Conservation (phyloP, 2,329 filamentous ascomycete genomes). For the Claviceps maximensis region DNA sequence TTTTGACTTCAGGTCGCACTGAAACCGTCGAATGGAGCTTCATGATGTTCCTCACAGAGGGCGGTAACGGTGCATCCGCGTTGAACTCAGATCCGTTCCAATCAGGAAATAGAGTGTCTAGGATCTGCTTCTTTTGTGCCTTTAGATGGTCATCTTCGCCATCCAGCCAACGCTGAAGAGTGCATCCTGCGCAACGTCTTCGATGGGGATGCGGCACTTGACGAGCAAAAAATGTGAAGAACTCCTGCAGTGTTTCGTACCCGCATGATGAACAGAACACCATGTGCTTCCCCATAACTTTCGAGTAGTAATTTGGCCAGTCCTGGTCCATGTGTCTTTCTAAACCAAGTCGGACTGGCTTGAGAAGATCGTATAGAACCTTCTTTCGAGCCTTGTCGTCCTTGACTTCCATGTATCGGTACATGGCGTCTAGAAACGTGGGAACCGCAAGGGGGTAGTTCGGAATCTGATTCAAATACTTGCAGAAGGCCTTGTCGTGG, state of each 20-base stretch:
- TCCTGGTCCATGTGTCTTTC: slow-evolving; percentile 10
- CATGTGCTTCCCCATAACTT: slow-evolving; percentile 12
- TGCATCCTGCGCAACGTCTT: slow-evolving; percentile 19
- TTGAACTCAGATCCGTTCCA: slow-evolving; percentile 18
- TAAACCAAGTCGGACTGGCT: slow-evolving; percentile 17
- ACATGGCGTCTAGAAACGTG: slow-evolving; percentile 20
- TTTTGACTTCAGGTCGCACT: slow-evolving; percentile 4
- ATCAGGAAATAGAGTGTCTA: slow-evolving; percentile 14
- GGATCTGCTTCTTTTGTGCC: slow-evolving; percentile 5
- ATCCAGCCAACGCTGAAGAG: slow-evolving; percentile 17
- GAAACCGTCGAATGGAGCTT: slow-evolving; percentile 9
- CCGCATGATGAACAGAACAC: slow-evolving; percentile 23
- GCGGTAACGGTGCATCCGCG: slow-evolving; percentile 17
- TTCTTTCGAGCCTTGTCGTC: slow-evolving; percentile 6
- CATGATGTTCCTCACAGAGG: slow-evolving; percentile 10
- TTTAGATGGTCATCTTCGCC: slow-evolving; percentile 18
- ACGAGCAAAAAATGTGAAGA: slow-evolving; percentile 12
- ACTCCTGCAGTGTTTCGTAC: slow-evolving; percentile 18
- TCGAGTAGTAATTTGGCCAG: slow-evolving; percentile 13
- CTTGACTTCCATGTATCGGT: slow-evolving; percentile 11
- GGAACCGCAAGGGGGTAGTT: slow-evolving; percentile 16
- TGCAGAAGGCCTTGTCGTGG: slow-evolving; percentile 16
- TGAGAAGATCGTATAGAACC: slow-evolving; percentile 20
- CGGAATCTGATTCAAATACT: slow-evolving; percentile 18
- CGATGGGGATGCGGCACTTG: slow-evolving; percentile 2